Conservation (phyloP, 192 early-diverging fungal species). For the Podila verticillata region DNA sequence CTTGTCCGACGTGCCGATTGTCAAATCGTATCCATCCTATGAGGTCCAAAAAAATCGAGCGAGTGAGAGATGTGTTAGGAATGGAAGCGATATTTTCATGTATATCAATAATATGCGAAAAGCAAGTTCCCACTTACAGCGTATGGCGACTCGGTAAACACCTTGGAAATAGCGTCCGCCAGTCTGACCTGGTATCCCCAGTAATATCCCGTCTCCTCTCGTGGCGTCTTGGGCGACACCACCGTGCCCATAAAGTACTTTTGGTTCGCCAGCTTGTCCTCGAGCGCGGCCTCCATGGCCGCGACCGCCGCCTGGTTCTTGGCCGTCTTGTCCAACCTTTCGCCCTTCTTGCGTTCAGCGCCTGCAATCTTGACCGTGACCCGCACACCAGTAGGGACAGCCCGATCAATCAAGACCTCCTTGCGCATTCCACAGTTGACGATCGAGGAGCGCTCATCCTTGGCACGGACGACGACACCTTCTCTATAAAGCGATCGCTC, state of each 20-base stretch:
- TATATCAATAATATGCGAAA: background rate
- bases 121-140: constrained; percentile 36
- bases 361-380: constrained; percentile 62
- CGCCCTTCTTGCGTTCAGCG: constrained; percentile 25
- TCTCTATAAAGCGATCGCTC: constrained; percentile 69
- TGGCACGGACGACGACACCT: constrained; percentile 61
- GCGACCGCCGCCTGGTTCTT: constrained; percentile 32
- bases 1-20: constrained; percentile 68
- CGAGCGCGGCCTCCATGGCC: constrained; percentile 34
- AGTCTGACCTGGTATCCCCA: constrained; percentile 77
- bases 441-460: constrained; percentile 39
- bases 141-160: constrained; percentile 67
- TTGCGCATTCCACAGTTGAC: constrained; percentile 52
- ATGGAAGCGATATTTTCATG: too few species aligned
- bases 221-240: constrained; percentile 66
- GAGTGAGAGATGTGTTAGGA: background rate
- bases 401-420: constrained; percentile 60
- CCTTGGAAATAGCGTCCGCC: constrained; percentile 66
- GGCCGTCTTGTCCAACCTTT: constrained; percentile 36
- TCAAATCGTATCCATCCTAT: constrained; percentile 72
- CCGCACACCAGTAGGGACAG: constrained; percentile 64
- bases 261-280: constrained; percentile 37
- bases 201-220: constrained; percentile 68
- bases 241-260: constrained; percentile 61
- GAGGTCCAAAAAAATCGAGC: background rate